A percentile compares a stretch with the other conserved stretches of the same genome.
These are phyloP conservation scores for Acanthamoeba comandoni DNA, from an alignment of 208 protist species.

Conservation along the genomic window DNA sequence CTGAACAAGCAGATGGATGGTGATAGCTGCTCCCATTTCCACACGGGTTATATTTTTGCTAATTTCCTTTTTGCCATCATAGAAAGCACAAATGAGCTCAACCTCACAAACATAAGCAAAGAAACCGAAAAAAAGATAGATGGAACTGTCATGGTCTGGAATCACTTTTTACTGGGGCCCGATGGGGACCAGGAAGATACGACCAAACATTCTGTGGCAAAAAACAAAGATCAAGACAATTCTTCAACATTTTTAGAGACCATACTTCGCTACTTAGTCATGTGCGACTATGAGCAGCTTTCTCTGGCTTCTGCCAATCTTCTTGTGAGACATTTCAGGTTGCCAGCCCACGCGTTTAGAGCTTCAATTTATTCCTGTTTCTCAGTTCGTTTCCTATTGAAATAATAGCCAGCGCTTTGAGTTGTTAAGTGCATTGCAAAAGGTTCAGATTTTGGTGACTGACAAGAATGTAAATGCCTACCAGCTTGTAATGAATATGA, in stretches of 20 bases:
- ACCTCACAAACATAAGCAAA: conserved; percentile 40
- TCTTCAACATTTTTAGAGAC: conserved; percentile 12
- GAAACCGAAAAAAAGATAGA: conserved; percentile 38
- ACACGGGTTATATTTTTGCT: no score
- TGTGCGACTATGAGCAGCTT: conserved; percentile 54
- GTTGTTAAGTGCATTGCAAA: conserved; percentile 28
- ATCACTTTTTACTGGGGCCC: no score
- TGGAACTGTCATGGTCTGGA: no score
- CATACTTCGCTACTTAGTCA: conserved; percentile 11
- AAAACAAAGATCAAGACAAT: no score
- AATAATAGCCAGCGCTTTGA: conserved; percentile 35
- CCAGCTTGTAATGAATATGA: neutral
- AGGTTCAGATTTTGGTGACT: conserved; percentile 51
- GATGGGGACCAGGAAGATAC: no score
- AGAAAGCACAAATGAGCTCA: neutral
- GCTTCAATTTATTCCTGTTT: neutral
- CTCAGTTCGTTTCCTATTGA: neutral
- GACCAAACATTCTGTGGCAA: no score
- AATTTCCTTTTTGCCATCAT: no score
- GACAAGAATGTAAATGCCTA: conserved; percentile 56
- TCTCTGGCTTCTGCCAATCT: conserved; percentile 39
- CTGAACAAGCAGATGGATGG: conserved; percentile 60
- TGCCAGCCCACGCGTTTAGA: neutral
- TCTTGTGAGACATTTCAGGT: conserved; percentile 67
- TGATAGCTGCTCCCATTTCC: neutral